Percentiles rank a stretch among this genome's conserved stretches.
These are phyloP conservation scores for Lanmaoa pseudosensibilis DNA, from an alignment of 768 basidiomycete species.

Conservation along the genomic window DNA sequence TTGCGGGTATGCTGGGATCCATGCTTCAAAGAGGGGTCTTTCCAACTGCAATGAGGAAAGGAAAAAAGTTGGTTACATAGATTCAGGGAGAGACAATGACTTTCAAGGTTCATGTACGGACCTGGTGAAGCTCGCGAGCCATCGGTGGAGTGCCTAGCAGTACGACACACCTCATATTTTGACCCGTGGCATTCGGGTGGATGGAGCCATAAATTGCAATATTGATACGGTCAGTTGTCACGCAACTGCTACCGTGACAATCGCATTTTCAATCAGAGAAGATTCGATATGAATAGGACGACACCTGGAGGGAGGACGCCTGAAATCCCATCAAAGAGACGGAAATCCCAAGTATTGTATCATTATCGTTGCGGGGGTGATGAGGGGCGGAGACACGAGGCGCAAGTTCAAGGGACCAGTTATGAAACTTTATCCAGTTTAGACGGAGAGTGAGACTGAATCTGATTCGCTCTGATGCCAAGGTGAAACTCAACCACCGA, in stretches of 20 bases:
- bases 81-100: constrained; percentile 6
- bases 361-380: constrained; percentile 23
- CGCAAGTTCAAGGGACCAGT: neutral
- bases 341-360: constrained; percentile 17
- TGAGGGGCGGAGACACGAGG: constrained; percentile 20
- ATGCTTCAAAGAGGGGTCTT: constrained; percentile 19
- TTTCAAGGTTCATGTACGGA: constrained; percentile 14
- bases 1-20: constrained; percentile 18
- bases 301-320: constrained; percentile 7
- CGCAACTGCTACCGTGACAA: constrained; percentile 15
- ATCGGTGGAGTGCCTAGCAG: constrained; percentile 1
- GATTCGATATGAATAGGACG: constrained; percentile 18
- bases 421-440: constrained; percentile 26
- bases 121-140: neutral
- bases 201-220: neutral
- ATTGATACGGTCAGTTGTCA: constrained; percentile 10
- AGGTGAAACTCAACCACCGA: constrained; percentile 18
- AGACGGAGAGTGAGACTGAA: constrained; percentile 8
- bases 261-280: constrained; percentile 19
- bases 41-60: constrained; percentile 14
- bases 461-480: constrained; percentile 26
- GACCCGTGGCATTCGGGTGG: constrained; percentile 9
- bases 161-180: neutral
- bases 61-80: constrained; percentile 2
- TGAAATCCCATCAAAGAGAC: constrained; percentile 9